Evolutionary conservation across 768 basidiomycete species (phyloP), one percentile per base, ranked within the genome.

Genomic region (Suillus placidus): DNA sequence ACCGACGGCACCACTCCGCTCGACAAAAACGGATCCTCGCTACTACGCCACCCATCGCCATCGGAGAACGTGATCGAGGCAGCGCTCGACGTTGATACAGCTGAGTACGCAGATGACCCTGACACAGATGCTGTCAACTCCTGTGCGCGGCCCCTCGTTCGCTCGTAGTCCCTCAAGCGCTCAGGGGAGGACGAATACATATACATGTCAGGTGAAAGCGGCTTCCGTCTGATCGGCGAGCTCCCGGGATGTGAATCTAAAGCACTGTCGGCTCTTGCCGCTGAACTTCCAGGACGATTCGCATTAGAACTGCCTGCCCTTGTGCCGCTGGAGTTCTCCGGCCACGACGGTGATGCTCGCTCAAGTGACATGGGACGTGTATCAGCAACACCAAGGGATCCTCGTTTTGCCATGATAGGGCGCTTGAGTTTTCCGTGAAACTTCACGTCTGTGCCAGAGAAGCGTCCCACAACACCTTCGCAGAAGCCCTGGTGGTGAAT

Each of bases 391-490:
- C 45, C 61, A 42, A 74, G 68, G 37, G 76, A 78, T 16, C 68
- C 63, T 34, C 92, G 85, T 76, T 91, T 93, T 4, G 91, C 84
- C 82, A 90, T 89, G 68, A 95, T 80, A 0, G 92, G 90, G 62
- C 86, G 88, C 81, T 95, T 95, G 67, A 95, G 84, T 69, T 87
- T 90, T 3, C 84, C 81, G 66, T 87, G 87, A 71, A 94, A 92
- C 8, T 79, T 84, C 12, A 95, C 93, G 64, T 89, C 80, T 26
- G 75, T 68, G 0, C 84, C 87, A 20, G 79, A 77, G 72, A 95
- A 94, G 6, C 87, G 83, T 12, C 93, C 93, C 3, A 95, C 90
- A 61, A 95, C 91, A 61, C 89, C 93, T 78, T 95, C 93, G 72
- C 93, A 95, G 69, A 89, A 91, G 5, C 94, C 93, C 92, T 93